Base-by-base conservation (phyloP, 345 rosid species). In the Geranium rotundifolium region DNA sequence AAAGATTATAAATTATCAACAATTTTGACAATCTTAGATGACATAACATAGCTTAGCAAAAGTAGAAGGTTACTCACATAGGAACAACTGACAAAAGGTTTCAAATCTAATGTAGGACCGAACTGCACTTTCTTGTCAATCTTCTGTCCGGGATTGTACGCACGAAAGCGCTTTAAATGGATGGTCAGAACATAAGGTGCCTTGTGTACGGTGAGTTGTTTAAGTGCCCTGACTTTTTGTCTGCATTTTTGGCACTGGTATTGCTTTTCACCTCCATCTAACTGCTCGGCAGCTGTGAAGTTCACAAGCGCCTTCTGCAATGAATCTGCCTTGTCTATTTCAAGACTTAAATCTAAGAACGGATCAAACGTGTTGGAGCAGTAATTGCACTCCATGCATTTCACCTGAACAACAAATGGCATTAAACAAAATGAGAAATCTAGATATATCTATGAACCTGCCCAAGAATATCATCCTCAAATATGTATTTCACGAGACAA, bases 261-360 rank as follows among this genome's bases (percentile, higher is more conserved):
- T 54, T 87, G 85, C 84, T 72, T 90, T 79, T 81, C 92, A 50
- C 99, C 99, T 39, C 91, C 90, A 73, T 88, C 99, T 72, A 93
- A 69, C 50, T 75, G 54, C 81, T 90, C 99, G 27, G 81, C 75
- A 62, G 92, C 75, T 50, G 92, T 88, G 67, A 93, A 93, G 64
- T 88, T 86, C 19, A n/a, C 57, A 69, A 93, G 89, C 19, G 96
- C 96, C 69, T 69, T 80, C 19, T 65, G 81, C 77, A 93, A 66
- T 41, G 95, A 77, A 71, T 88, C 99, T 5, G 95, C 96, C 82
- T 62, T 93, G 0, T 71, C 79, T 72, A 90, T 88, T 72, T 90
- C 96, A 39, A 93, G 91, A 77, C 99, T 90, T 57, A 93, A 67
- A 77, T 88, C 99, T 61, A 93, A 70, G 75, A 93, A 90, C 17